Conservation (phyloP, 2,329 filamentous ascomycete species). For the Fusarium cyanostomum region DNA sequence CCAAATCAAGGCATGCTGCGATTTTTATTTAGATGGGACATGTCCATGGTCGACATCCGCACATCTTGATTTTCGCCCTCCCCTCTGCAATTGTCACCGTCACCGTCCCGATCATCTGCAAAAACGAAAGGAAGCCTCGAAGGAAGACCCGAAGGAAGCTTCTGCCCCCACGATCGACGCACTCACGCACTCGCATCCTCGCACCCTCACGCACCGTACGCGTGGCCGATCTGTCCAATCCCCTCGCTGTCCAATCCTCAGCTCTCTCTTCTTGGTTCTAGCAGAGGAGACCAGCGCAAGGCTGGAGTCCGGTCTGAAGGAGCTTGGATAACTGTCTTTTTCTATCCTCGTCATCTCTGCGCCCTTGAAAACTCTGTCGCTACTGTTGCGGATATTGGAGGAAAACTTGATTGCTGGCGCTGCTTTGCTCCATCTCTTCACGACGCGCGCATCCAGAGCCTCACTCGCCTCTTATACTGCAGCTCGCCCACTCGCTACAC, state of each 20-base stretch:
- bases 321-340: conserved; percentile 1
- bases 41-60: not conserved
- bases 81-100: not conserved
- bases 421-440: conserved; percentile 7
- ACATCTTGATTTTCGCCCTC: not conserved
- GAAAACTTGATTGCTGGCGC: conserved; percentile 17
- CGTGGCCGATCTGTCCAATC: conserved; percentile 20
- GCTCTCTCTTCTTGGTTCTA: conserved; percentile 6
- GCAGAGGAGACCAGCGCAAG: conserved; percentile 1
- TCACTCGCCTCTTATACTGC: conserved; percentile 18
- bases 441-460: conserved; percentile 12
- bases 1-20: no score
- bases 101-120: not conserved
- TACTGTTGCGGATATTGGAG: conserved; percentile 18
- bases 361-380: conserved; percentile 19
- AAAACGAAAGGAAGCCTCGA: not conserved
- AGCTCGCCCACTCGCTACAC: conserved; percentile 2
- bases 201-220: conserved; percentile 9
- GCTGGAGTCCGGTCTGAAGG: conserved; percentile 8
- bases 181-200: conserved; percentile 5
- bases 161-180: conserved; percentile 26
- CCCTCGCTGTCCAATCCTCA: conserved; percentile 15
- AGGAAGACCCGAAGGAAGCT: not conserved
- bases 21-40: no score
- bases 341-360: conserved; percentile 20